Evolutionary conservation across 768 basidiomycete genomes (phyloP), one percentile per base, ranked within the genome.

Genomic region (Exidia glandulosa): DNA sequence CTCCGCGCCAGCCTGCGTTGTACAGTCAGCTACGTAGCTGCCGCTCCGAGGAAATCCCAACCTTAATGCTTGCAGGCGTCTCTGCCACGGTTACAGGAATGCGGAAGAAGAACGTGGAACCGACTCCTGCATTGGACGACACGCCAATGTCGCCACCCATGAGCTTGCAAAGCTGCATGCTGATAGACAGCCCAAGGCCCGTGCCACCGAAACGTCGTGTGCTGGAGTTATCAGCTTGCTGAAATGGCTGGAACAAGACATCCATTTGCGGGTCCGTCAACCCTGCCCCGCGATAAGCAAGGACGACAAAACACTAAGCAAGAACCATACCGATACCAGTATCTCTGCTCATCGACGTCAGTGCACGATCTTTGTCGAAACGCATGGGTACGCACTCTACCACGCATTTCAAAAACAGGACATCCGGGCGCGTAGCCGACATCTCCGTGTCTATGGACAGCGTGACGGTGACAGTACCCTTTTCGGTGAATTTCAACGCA

Each of bases 181-280:
- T 87, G 63, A 89, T 89, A 5, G 84, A 86, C 27, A 88, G 71
- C 23, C 87, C 87, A 9, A 89, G 69, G 10, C 87, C 87, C n/a
- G 87, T 88, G 2, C 87, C 87, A 52, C 87, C 87, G 66, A 86
- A 88, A 6, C 82, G 78, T 30, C 87, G 81, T 6, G 87, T 88
- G 0, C 85, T 86, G 0, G 86, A 87, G 63, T 85, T 87, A 74
- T 88, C 87, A 10, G 86, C 86, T 71, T 89, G 87, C 63, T 85
- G 84, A 64, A 89, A 89, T 9, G 87, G 87, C 23, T 84, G 81
- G 63, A 88, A 89, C 3, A 89, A 71, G 2, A 84, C 81, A 62
- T 88, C 86, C 61, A 78, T 82, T 6, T 81, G 74, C 6, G 84
- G 80, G 1, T 45, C 41, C 2, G 41, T 45, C 19, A 45, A 23